Evolutionary conservation across 371 early-diverging fungal genomes (phyloP).

Genomic region (Zopfochytrium polystomum): DNA sequence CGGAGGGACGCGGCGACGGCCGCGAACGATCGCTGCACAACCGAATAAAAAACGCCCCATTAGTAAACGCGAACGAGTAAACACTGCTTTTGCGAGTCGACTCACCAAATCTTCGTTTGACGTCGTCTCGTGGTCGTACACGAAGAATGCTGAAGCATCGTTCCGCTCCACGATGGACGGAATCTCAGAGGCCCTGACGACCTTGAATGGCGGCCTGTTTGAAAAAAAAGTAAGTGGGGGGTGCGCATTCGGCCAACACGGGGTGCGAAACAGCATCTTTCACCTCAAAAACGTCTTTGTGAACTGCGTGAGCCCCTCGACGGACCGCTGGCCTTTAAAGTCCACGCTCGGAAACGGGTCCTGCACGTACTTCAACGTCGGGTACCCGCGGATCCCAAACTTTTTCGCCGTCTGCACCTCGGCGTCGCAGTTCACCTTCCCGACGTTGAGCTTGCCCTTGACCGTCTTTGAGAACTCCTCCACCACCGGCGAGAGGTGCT

Average conservation of each 20-base stretch:
- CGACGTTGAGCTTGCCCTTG: conserved; percentile 72
- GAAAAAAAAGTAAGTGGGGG: background rate
- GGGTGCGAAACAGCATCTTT: background rate
- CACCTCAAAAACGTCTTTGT: conserved; percentile 19
- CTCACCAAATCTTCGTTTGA: conserved; percentile 15
- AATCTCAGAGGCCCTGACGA: conserved; percentile 30
- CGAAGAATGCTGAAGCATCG: conserved; percentile 35
- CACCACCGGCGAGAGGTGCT: conserved; percentile 76
- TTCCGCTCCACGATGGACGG: conserved; percentile 13
- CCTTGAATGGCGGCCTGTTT: conserved; percentile 26
- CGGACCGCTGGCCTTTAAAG: conserved; percentile 30
- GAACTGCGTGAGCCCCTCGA: conserved; percentile 33
- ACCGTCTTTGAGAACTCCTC: conserved; percentile 61
- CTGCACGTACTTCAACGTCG: conserved; percentile 62
- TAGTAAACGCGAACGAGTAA: background rate
- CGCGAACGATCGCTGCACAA: conserved; percentile 14
- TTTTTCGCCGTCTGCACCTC: conserved; percentile 50
- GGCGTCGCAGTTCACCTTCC: conserved; percentile 75
- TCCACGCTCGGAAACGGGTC: conserved; percentile 23
- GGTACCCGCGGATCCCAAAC: conserved; percentile 71
- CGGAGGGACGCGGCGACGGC: conserved; percentile 28
- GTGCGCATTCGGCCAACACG: background rate
- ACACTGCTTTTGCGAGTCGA: background rate
- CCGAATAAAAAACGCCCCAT: background rate
- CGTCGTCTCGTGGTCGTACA: conserved; percentile 27